Percentiles rank a stretch among this genome's conserved stretches.
These are phyloP conservation scores for Chloroidium sp. DNA, from an alignment of 163 green algal genomes.

Conservation along the genomic window DNA sequence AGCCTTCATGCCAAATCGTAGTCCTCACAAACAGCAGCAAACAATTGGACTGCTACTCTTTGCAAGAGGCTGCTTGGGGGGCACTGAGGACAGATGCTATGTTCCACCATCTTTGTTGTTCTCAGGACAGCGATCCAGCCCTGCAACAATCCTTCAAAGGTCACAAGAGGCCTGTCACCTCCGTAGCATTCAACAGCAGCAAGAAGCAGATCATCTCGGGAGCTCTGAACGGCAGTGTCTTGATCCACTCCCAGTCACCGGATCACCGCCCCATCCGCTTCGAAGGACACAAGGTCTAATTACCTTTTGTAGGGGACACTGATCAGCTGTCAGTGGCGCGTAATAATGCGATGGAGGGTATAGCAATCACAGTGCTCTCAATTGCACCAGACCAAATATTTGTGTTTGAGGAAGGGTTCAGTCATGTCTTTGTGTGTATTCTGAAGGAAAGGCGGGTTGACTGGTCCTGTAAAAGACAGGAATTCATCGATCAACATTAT, in stretches of 20 bases:
- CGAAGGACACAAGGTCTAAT: constrained; percentile 63
- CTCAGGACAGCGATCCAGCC: constrained; percentile 42
- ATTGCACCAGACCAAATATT: too few relatives aligned
- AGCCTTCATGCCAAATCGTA: not conserved
- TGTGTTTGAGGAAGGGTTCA: too few relatives aligned
- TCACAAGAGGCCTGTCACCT: constrained; percentile 67
- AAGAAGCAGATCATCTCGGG: constrained; percentile 81
- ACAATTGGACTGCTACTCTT: not conserved
- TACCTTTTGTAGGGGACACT: not conserved
- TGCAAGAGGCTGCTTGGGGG: not conserved
- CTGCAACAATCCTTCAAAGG: constrained; percentile 73
- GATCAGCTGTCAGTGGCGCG: too few relatives aligned
- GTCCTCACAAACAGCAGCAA: not conserved
- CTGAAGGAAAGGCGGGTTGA: too few relatives aligned
- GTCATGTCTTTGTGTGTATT: too few relatives aligned
- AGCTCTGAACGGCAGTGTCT: constrained; percentile 64
- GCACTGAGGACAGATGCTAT: not conserved
- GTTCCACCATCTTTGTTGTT: too few relatives aligned
- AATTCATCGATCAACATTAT: too few relatives aligned
- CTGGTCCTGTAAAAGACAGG: too few relatives aligned
- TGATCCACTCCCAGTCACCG: constrained; percentile 85
- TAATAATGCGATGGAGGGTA: not conserved
- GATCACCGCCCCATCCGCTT: constrained; percentile 65
- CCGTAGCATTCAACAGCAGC: constrained; percentile 74
- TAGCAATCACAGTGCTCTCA: not conserved